These are phyloP conservation scores for Talaromyces liani DNA, from an alignment of 495 filamentous ascomycete genomes.

Conservation along the genomic window DNA sequence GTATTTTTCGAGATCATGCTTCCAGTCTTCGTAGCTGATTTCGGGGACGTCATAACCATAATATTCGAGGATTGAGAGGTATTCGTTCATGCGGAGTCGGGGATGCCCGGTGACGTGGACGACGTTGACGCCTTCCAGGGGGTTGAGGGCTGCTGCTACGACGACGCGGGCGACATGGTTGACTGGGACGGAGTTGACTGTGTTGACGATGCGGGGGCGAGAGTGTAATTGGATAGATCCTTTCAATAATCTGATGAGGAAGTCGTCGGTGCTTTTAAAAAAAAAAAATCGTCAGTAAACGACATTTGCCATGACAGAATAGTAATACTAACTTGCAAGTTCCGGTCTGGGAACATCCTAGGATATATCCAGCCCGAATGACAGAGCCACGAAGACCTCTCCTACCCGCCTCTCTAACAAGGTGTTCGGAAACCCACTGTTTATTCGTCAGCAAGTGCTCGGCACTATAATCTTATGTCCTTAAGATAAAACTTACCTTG, in stretches of 20 bases:
- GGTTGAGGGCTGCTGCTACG: slow-evolving; percentile 59
- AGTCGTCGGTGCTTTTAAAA: slow-evolving; percentile 73
- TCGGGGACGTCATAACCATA: slow-evolving; percentile 74
- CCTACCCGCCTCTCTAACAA: slow-evolving; percentile 71
- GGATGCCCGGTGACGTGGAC: slow-evolving; percentile 79
- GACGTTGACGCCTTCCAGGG: slow-evolving; percentile 45
- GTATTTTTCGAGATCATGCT: slow-evolving; percentile 49
- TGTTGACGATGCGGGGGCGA: slow-evolving; percentile 75
- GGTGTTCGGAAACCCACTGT: slow-evolving; percentile 66
- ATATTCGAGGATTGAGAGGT: slow-evolving; percentile 57
- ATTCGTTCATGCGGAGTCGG: slow-evolving; percentile 71
- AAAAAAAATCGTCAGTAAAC: background rate
- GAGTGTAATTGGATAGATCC: slow-evolving; percentile 73
- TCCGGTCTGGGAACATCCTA: slow-evolving; percentile 66
- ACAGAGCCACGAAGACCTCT: slow-evolving; percentile 70
- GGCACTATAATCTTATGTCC: too few species aligned
- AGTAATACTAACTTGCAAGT: slow-evolving; percentile 18
- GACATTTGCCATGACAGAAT: background rate
- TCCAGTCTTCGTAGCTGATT: slow-evolving; percentile 54
- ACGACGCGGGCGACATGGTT: slow-evolving; percentile 75
- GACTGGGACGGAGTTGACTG: slow-evolving; percentile 86
- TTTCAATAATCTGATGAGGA: slow-evolving; percentile 82
- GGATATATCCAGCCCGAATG: slow-evolving; percentile 80
- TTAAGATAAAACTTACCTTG: slow-evolving; percentile 52
- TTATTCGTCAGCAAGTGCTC: too few species aligned